phyloP scores from a whole-genome alignment of 371 early-diverging fungal genomes.

The Mucor racemosus region DNA sequence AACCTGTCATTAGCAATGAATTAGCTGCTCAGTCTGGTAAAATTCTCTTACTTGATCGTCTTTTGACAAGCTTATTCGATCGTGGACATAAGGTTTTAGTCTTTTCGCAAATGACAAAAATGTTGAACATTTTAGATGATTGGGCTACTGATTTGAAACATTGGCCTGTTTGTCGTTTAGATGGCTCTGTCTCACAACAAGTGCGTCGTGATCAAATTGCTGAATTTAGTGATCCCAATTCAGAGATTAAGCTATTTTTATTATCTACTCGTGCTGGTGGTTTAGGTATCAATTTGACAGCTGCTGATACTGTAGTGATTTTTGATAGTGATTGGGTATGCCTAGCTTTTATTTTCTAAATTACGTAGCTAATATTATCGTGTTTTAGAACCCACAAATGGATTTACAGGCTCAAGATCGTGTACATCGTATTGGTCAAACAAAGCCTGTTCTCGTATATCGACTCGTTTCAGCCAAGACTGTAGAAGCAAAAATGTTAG shows the following conservation, averaged over 20 bases:
- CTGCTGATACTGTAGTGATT: slow-evolving; percentile 94
- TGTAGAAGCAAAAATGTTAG: slow-evolving; percentile 83
- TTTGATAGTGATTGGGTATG: slow-evolving; percentile 93
- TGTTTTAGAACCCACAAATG: slow-evolving; percentile 89
- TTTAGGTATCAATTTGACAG: slow-evolving; percentile 92
- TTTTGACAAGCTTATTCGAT: slow-evolving; percentile 78
- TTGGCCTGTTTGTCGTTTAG: slow-evolving; percentile 92
- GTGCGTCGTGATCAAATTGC: slow-evolving; percentile 82
- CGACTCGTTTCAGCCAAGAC: slow-evolving; percentile 87
- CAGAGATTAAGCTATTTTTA: slow-evolving; percentile 81
- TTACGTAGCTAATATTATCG: background rate
- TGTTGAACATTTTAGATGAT: slow-evolving; percentile 92
- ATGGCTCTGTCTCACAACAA: slow-evolving; percentile 85
- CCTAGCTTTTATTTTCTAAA: background rate
- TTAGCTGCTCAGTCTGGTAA: slow-evolving; percentile 83
- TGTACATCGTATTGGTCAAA: slow-evolving; percentile 96
- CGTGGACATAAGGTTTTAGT: slow-evolving; percentile 89
- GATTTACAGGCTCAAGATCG: slow-evolving; percentile 98
- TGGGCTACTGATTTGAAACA: slow-evolving; percentile 78
- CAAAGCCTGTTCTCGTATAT: slow-evolving; percentile 89
- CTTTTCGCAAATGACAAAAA: slow-evolving; percentile 93
- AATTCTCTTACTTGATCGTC: slow-evolving; percentile 82
- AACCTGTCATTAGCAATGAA: slow-evolving; percentile 55
- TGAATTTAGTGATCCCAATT: slow-evolving; percentile 56
- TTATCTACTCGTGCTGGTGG: slow-evolving; percentile 98